Evolutionary conservation across 2,329 filamentous ascomycete species (phyloP).

Genomic region (Fusarium anthophilum): DNA sequence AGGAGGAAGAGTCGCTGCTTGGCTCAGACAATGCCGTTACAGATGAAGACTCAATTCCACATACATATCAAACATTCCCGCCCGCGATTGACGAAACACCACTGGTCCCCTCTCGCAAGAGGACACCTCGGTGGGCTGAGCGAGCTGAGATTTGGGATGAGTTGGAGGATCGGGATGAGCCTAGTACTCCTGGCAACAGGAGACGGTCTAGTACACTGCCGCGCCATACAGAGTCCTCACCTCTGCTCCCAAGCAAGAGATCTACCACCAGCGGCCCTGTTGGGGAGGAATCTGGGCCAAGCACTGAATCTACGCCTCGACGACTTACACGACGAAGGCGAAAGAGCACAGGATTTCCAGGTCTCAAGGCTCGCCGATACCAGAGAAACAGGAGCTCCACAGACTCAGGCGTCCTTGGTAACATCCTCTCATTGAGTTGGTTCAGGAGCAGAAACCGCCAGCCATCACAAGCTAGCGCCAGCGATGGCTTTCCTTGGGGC

Average conservation of each 20-base stretch:
- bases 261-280: constrained; percentile 44
- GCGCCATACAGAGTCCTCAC: constrained; percentile 51
- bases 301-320: constrained; percentile 45
- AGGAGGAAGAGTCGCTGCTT: constrained; percentile 65
- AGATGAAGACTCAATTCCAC: constrained; percentile 51
- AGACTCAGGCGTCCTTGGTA: constrained; percentile 61
- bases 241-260: constrained; percentile 50
- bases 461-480: constrained; percentile 35
- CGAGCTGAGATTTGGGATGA: constrained; percentile 88
- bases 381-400: constrained; percentile 51
- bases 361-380: constrained; percentile 64
- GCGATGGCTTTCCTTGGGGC: constrained; percentile 26
- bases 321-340: constrained; percentile 56
- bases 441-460: constrained; percentile 50
- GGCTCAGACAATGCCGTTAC: constrained; percentile 56
- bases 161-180: constrained; percentile 75
- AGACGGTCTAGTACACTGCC: constrained; percentile 62
- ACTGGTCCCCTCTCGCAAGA: constrained; percentile 55
- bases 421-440: constrained; percentile 66
- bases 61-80: constrained; percentile 60
- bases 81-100: constrained; percentile 51
- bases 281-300: constrained; percentile 42
- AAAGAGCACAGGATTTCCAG: constrained; percentile 70
- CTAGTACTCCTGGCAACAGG: constrained; percentile 52
- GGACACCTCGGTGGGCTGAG: constrained; percentile 69